Evolutionary conservation across 192 early-diverging fungal species (phyloP), one percentile per base, ranked within the genome.

Genomic region (Coemansia sp.): DNA sequence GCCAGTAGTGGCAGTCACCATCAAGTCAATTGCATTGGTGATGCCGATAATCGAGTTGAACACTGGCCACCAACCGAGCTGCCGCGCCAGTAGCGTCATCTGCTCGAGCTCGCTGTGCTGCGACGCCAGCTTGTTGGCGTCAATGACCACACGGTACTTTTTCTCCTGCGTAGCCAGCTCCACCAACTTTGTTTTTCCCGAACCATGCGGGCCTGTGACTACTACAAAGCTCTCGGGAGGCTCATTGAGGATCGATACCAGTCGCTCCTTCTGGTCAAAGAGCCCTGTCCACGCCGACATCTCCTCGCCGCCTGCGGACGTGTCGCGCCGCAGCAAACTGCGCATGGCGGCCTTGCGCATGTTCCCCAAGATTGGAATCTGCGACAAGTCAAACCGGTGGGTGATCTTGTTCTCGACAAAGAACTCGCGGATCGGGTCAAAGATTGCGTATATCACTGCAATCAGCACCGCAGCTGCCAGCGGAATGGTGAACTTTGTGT

Each of bases 371-470:
- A 80, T 14, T 39, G 76, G 76, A 5, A 80, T 17, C 26, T 53
- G 58, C 8, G 67, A 70, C 38, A 87, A 65, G 44, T 87, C 87
- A 67, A 91, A 95, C 26, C 93, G 77, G 27, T 88, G 84, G 1
- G 91, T 94, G 42, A 92, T 78, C 69, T 90, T 89, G 67, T 94
- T 91, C 22, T 84, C 87, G 62, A 95, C 90, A 62, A 87, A 93
- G 69, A 95, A 97, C 44, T 90, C 82, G 18, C 96, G 89, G 48
- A 95, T 82, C 3, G 96, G 94, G 60, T 96, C 96, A 73, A 98
- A 98, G 18, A 82, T 52, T 2, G 87, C 83, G 72, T 93, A 94
- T 14, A 94, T 67, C 10, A 83, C 87, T 0, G 93, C 92, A 15
- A 92, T 74, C 26, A 89, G 43, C 12, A 83, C 94, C 0, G 67